Evolutionary conservation across 805 yeast genomes (phyloP).

Genomic region (Saccharomyces cerevisiae): DNA sequence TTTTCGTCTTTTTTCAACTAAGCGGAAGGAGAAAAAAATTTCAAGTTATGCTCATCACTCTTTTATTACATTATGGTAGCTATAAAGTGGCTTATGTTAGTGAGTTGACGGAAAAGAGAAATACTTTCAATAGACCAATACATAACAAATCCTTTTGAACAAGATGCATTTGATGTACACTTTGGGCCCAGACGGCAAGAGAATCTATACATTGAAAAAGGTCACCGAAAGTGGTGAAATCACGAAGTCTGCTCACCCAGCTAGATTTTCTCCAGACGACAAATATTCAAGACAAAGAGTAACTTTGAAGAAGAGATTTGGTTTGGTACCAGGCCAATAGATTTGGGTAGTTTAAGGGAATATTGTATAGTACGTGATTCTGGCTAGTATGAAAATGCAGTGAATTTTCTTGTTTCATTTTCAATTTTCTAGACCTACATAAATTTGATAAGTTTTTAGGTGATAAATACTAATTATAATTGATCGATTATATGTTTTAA

Average conservation of each 20-base stretch:
- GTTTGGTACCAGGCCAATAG: conserved; percentile 52
- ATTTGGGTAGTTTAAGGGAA: not conserved
- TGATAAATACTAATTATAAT: not conserved
- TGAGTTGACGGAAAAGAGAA: not conserved
- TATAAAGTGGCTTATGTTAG: not conserved
- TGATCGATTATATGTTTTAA: not conserved
- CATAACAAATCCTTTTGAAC: conserved; percentile 3
- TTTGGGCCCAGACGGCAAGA: conserved; percentile 86
- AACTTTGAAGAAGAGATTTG: conserved; percentile 89
- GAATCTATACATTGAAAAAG: conserved; percentile 87
- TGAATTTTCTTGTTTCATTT: not conserved
- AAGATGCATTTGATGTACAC: conserved; percentile 99
- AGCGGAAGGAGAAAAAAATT: not conserved
- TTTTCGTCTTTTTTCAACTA: not conserved
- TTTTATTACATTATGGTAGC: not conserved
- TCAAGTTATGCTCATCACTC: not conserved
- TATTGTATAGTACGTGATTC: not conserved
- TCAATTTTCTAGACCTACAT: not conserved
- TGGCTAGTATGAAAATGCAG: not conserved
- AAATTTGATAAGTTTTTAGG: not conserved
- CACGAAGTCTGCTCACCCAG: conserved; percentile 98
- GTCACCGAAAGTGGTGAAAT: conserved; percentile 77
- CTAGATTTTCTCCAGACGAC: conserved; percentile 99
- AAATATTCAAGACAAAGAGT: conserved; percentile 98
- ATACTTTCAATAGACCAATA: not conserved